Base-by-base conservation (phyloP, 371 early-diverging fungal species). In the Homolaphlyctis polyrhiza region DNA sequence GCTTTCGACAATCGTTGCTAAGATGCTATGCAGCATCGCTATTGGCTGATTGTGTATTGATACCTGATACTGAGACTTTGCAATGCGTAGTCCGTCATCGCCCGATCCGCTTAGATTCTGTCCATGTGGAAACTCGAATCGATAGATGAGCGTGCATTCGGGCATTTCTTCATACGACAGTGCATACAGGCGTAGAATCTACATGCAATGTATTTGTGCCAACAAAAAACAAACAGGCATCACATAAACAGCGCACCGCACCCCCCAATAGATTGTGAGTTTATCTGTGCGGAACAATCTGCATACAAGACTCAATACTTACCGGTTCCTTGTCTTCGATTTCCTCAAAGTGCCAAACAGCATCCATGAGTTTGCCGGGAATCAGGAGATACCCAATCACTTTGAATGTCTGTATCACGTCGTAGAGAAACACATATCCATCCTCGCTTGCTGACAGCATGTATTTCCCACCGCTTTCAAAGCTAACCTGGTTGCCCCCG, bases 381-480 rank as follows among this genome's bases (percentile, higher is more conserved):
- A 58, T 49, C 5, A 32, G 28, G 28, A 78, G 28, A 39, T 66
- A 69, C 3, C 76, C 79, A 27, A 74, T 25, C 35, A 67, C 35
- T 34, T 51, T 45, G 55, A 69, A 71, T n/a, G 49, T 64, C 0
- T 52, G 14, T 30, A 61, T 63, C 8, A 74, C 61, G 36, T 72
- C 71, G 27, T 65, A 66, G 0, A 80, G 58, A 50, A 43, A 63
- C 11, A 72, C 59, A 3, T 48, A 36, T 13, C 60, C 34, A 39
- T 67, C 64, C 13, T 62, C 60, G 8, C 59, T 35, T 13, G 57
- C 72, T 18, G 63, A 35, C 30, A 65, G 58, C 28, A 80, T 58
- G 54, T 65, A 80, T 35, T 65, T 54, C 3, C 78, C 77, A 3
- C 71, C 71, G 0, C 73, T 68, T 62, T 80, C 81, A 57, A 77